phyloP scores from a whole-genome alignment of 495 filamentous ascomycete genomes.

The Podospora anserina region DNA sequence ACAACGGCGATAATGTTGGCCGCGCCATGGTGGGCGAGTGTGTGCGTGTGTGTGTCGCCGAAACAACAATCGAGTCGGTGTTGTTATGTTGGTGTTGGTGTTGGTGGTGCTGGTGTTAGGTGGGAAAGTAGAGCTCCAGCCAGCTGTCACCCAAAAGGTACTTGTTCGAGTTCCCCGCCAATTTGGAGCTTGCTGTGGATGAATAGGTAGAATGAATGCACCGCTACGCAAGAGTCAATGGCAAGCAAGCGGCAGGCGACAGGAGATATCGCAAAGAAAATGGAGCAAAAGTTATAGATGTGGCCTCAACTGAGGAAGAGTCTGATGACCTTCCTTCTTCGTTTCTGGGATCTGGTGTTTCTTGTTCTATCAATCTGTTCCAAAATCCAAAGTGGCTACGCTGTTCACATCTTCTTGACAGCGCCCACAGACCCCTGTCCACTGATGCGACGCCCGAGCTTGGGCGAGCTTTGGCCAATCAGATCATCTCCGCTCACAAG shows the following conservation, averaged over 20 bases:
- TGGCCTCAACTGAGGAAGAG: background rate
- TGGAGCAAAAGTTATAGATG: background rate
- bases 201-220: conserved; percentile 5
- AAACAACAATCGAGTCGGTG: conserved; percentile 7
- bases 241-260: background rate
- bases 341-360: background rate
- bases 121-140: background rate
- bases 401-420: conserved; percentile 25
- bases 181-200: background rate
- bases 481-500: conserved; percentile 1
- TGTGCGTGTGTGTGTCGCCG: conserved; percentile 14
- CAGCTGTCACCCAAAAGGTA: conserved; percentile 3
- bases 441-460: conserved; percentile 22
- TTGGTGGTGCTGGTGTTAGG: background rate
- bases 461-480: conserved; percentile 18
- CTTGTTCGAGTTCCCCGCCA: background rate
- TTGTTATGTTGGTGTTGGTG: conserved; percentile 2
- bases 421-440: conserved; percentile 18
- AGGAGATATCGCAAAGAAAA: background rate
- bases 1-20: conserved; percentile 40
- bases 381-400: conserved; percentile 17
- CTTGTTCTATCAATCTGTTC: conserved; percentile 3
- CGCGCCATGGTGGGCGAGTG: conserved; percentile 43
- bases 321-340: background rate
- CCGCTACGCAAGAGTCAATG: conserved; percentile 18